phyloP scores from a whole-genome alignment of 108 stramenopile genomes.

The Pseudonitzschia multiseries region DNA sequence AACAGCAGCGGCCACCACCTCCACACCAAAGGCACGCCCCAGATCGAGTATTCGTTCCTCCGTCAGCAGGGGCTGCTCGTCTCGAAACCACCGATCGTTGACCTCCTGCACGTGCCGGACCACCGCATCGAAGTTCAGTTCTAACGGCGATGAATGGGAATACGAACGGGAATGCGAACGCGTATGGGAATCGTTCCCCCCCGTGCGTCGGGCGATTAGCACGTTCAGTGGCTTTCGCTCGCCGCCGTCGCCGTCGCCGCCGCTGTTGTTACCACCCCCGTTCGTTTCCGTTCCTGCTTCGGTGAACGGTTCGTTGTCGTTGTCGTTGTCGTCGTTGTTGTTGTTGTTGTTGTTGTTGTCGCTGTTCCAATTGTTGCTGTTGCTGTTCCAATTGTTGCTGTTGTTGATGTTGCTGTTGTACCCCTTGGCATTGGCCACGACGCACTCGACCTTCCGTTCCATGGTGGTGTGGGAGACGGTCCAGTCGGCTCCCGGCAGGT shows the following conservation, averaged over 20 bases:
- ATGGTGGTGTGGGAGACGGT: slow-evolving; percentile 52
- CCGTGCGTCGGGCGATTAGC: slow-evolving; percentile 20
- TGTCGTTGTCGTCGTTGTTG: not conserved
- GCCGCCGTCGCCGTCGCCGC: not conserved
- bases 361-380: not conserved
- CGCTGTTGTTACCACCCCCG: not conserved
- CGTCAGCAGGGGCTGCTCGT: slow-evolving; percentile 70
- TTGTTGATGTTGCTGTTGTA: not conserved
- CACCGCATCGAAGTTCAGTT: slow-evolving; percentile 46
- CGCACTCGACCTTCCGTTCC: slow-evolving; percentile 57
- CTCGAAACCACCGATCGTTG: slow-evolving; percentile 70
- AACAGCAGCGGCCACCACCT: not conserved
- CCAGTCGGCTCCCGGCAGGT: slow-evolving; percentile 75
- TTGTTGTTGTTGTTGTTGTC: not conserved
- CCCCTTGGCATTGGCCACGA: slow-evolving; percentile 1
- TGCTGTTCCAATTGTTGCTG: slow-evolving; percentile 1
- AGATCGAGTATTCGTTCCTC: slow-evolving; percentile 44
- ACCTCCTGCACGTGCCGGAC: slow-evolving; percentile 53
- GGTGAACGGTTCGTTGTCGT: not conserved
- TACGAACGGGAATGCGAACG: no score
- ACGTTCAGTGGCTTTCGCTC: slow-evolving; percentile 36
- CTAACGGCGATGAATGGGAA: no score
- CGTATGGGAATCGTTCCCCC: no score
- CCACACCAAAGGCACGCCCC: slow-evolving; percentile 30
- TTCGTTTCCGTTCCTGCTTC: not conserved